Base-by-base conservation (phyloP, 345 rosid genomes). In the Sonneratia caseolaris region DNA sequence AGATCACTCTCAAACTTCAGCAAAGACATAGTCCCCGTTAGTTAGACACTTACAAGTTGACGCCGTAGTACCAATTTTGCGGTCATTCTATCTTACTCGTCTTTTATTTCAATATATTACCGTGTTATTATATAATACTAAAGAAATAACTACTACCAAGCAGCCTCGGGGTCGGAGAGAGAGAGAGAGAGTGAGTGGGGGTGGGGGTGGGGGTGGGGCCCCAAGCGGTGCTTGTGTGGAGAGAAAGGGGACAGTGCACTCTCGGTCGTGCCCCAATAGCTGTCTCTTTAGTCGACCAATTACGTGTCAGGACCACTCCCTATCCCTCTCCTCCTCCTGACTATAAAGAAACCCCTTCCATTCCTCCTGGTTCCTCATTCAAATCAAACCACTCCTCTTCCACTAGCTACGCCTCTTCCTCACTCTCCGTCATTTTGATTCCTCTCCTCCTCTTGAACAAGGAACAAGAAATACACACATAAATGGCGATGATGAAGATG, bases 201-300 rank as follows among this genome's bases (percentile, higher is more conserved):
- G 43, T 40, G 43, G 43, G 43, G 43, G 8, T 40, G 43, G 43
- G 8, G 4, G 10, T 42, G 45, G 66, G 66, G 66, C 18, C 37
- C 37, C 37, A 62, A 4, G 37, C 32, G 51, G 66, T 13, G 49
- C 55, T 74, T 74, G 77, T 69, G 72, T 36, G 77, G 65, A 21
- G 68, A 48, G 57, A 40, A 43, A 35, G 72, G 77, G 72, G 71
- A 68, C 77, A 74, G 56, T 40, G 72, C 77, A 74, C 77, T 72
- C 72, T 51, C 77, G 48, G 64, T 69, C 77, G 47, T 69, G 72
- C 49, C 77, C 77, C 77, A 69, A 68, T 45, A 37, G 77, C 70
- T 69, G 72, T 59, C 77, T 74, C 72, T 74, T 74, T 74, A 68
- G 56, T 45, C 70, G 72, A 74, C 77, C 77, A 69, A 13, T 74